These are phyloP conservation scores for Alternaria postmessia DNA, from an alignment of 2,329 filamentous ascomycete species.

Conservation along the genomic window DNA sequence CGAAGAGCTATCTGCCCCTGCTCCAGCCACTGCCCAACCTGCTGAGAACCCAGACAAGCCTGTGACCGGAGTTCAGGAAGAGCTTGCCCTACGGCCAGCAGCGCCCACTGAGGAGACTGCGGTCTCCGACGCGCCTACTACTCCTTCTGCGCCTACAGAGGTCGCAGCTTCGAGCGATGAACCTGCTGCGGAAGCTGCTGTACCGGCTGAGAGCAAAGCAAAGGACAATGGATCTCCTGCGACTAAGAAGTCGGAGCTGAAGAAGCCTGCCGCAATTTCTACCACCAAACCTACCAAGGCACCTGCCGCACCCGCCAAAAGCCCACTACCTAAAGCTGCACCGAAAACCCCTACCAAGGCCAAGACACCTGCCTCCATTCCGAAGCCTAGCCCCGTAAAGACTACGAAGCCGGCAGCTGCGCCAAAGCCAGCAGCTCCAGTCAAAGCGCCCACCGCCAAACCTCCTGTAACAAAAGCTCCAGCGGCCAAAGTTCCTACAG, in stretches of 20 bases:
- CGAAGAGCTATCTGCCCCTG: not conserved
- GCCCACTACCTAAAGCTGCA: constrained; percentile 40
- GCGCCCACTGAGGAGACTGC: constrained; percentile 47
- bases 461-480: constrained; percentile 5
- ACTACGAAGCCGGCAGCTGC: constrained; percentile 27
- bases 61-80: constrained; percentile 54
- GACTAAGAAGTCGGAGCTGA: constrained; percentile 28
- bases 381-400: constrained; percentile 34
- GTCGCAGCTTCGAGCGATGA: constrained; percentile 30
- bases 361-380: constrained; percentile 23
- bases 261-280: constrained; percentile 46
- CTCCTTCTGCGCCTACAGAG: constrained; percentile 45
- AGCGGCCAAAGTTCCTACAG: constrained; percentile 18
- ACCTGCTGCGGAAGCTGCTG: constrained; percentile 1
- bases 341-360: constrained; percentile 45
- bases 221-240: constrained; percentile 26
- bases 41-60: constrained; percentile 56
- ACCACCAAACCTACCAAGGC: constrained; percentile 40
- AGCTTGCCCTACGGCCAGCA: constrained; percentile 51
- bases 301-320: constrained; percentile 35
- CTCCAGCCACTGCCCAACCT: not conserved
- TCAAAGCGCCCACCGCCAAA: constrained; percentile 21
- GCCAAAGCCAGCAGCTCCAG: constrained; percentile 30
- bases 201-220: constrained; percentile 12
- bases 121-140: constrained; percentile 41